Conservation (phyloP, 495 filamentous ascomycete species). For the Aspergillus saccharolyticus region DNA sequence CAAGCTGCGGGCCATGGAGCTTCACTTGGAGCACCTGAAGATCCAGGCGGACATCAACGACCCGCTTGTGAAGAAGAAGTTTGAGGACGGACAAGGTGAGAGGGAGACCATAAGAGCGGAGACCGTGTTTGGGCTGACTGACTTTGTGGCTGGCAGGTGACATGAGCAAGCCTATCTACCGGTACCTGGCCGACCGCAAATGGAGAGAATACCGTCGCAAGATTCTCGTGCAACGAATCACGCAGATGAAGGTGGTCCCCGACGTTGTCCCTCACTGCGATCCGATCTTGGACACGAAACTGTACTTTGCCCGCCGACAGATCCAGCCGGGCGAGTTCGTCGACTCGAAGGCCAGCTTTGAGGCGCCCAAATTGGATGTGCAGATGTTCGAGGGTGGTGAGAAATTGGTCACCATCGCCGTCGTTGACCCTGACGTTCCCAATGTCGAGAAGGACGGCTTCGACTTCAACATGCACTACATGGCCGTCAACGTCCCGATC, state of each 20-base stretch:
- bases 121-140: too few species aligned
- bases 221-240: constrained; percentile 79
- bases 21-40: constrained; percentile 75
- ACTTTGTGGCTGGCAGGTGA: constrained; percentile 57
- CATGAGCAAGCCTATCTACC: constrained; percentile 96
- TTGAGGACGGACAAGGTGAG: constrained; percentile 87
- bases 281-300: constrained; percentile 68
- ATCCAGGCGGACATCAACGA: constrained; percentile 94
- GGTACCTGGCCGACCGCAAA: constrained; percentile 76
- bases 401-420: constrained; percentile 74
- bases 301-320: constrained; percentile 66
- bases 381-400: constrained; percentile 79
- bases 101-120: too few species aligned
- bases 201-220: constrained; percentile 77
- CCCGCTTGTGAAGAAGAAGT: constrained; percentile 85
- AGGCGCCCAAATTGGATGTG: constrained; percentile 66
- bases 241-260: constrained; percentile 84
- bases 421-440: constrained; percentile 89
- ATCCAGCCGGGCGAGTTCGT: constrained; percentile 75
- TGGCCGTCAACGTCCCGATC: constrained; percentile 64
- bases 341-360: constrained; percentile 61
- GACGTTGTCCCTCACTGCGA: constrained; percentile 85
- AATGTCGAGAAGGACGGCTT: constrained; percentile 72
- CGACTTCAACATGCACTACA: constrained; percentile 74
- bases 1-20: constrained; percentile 63